Evolutionary conservation across 2,329 filamentous ascomycete genomes (phyloP).

Genomic region (Claviceps pazoutovae): DNA sequence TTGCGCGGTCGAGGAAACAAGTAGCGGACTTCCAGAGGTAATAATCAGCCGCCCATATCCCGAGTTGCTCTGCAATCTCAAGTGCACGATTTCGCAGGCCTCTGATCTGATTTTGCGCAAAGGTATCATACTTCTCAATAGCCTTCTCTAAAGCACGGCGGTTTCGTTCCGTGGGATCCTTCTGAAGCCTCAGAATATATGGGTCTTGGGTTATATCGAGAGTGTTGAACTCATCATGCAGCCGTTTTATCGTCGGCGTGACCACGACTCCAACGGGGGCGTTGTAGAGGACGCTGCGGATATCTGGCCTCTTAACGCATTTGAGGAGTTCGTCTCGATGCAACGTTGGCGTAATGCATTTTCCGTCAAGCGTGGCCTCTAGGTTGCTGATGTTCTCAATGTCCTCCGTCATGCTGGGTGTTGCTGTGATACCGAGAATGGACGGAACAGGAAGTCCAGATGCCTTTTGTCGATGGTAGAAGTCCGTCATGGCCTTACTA

Average conservation of each 20-base stretch:
- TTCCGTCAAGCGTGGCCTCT: constrained; percentile 56
- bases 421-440: constrained; percentile 71
- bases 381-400: constrained; percentile 42
- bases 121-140: constrained; percentile 33
- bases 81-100: constrained; percentile 35
- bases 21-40: constrained; percentile 42
- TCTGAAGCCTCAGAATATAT: constrained; percentile 33
- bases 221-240: constrained; percentile 25
- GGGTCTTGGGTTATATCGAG: constrained; percentile 51
- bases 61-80: constrained; percentile 43
- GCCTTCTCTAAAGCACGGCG: constrained; percentile 23
- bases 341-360: constrained; percentile 52
- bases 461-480: constrained; percentile 44
- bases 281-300: constrained; percentile 26
- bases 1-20: constrained; percentile 15
- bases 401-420: constrained; percentile 52
- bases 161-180: constrained; percentile 27
- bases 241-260: constrained; percentile 26
- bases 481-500: constrained; percentile 56
- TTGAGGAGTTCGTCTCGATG: constrained; percentile 57
- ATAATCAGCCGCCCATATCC: constrained; percentile 53
- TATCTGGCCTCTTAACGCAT: constrained; percentile 51
- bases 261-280: constrained; percentile 4
- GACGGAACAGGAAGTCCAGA: constrained; percentile 35
- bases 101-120: constrained; percentile 40